These are phyloP conservation scores for Gigaspora rosea DNA, from an alignment of 192 early-diverging fungal species.

Conservation along the genomic window DNA sequence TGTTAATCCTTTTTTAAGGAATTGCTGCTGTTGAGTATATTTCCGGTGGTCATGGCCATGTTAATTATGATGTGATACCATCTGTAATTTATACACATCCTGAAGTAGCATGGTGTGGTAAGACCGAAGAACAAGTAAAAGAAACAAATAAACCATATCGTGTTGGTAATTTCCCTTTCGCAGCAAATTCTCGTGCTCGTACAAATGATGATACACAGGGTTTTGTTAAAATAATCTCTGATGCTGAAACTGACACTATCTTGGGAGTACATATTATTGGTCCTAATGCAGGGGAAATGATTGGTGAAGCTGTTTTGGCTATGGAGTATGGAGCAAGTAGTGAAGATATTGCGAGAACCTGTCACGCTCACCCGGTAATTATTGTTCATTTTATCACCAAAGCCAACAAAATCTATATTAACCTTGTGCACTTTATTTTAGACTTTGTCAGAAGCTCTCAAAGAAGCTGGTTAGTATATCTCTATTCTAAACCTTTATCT, in stretches of 20 bases:
- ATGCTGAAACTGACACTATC: conserved; percentile 93
- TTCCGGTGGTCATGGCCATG: conserved; percentile 89
- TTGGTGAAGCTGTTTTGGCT: conserved; percentile 95
- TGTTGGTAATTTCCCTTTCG: conserved; percentile 92
- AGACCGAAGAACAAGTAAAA: conserved; percentile 94
- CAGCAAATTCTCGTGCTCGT: conserved; percentile 96
- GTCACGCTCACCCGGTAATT: conserved; percentile 88
- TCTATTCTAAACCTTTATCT: background rate
- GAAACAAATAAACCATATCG: conserved; percentile 83
- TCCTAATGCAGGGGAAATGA: conserved; percentile 98
- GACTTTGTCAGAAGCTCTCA: conserved; percentile 96
- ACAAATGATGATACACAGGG: conserved; percentile 95
- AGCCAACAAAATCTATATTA: too few relatives aligned
- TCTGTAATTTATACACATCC: conserved; percentile 98
- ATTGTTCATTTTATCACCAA: background rate
- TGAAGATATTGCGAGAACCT: conserved; percentile 97
- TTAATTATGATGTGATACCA: conserved; percentile 98
- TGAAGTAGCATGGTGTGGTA: conserved; percentile 98
- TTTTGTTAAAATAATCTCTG: conserved; percentile 94
- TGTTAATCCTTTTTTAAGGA: background rate
- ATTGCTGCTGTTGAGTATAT: conserved; percentile 97
- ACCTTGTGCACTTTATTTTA: conserved; percentile 16
- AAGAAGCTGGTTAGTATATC: conserved; percentile 73
- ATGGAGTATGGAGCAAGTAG: conserved; percentile 98
- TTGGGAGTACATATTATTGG: conserved; percentile 99